These are phyloP conservation scores for Microbotryomycetes sp. DNA, from an alignment of 1,284 basidiomycete species.

Conservation along the genomic window DNA sequence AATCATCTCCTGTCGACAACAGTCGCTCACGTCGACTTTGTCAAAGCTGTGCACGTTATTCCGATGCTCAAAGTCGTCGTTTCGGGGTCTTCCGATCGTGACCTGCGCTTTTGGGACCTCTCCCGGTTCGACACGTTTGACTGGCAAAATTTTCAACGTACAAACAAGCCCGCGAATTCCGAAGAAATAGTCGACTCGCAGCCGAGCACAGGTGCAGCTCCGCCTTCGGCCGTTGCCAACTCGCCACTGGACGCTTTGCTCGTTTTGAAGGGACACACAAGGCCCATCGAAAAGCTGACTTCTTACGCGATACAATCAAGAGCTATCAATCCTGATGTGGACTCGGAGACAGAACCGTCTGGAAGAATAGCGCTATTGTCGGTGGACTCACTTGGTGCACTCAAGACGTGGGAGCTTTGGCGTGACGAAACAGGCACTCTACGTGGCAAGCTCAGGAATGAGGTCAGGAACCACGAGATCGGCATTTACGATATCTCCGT, in stretches of 20 bases:
- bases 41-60: constrained; percentile 69
- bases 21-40: constrained; percentile 71
- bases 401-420: constrained; percentile 56
- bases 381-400: constrained; percentile 34
- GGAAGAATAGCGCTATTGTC: constrained; percentile 53
- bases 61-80: constrained; percentile 61
- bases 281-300: constrained; percentile 61
- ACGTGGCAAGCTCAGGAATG: constrained; percentile 50
- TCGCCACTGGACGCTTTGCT: constrained; percentile 53
- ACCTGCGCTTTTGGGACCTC: constrained; percentile 74
- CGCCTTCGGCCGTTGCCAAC: constrained; percentile 34
- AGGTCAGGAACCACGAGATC: constrained; percentile 51
- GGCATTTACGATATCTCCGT: constrained; percentile 66
- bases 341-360: constrained; percentile 33
- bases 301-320: constrained; percentile 14
- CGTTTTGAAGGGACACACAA: constrained; percentile 63
- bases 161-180: neutral
- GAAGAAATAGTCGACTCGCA: neutral
- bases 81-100: constrained; percentile 86
- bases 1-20: constrained; percentile 62
- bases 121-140: constrained; percentile 41
- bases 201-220: constrained; percentile 30
- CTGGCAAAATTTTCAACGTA: constrained; percentile 27
- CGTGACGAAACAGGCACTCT: constrained; percentile 36
- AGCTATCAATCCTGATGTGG: constrained; percentile 2